Percentiles rank a stretch among this genome's conserved stretches.
These are phyloP conservation scores for Phytopythium montanum DNA, from an alignment of 352 stramenopile species.

Conservation along the genomic window DNA sequence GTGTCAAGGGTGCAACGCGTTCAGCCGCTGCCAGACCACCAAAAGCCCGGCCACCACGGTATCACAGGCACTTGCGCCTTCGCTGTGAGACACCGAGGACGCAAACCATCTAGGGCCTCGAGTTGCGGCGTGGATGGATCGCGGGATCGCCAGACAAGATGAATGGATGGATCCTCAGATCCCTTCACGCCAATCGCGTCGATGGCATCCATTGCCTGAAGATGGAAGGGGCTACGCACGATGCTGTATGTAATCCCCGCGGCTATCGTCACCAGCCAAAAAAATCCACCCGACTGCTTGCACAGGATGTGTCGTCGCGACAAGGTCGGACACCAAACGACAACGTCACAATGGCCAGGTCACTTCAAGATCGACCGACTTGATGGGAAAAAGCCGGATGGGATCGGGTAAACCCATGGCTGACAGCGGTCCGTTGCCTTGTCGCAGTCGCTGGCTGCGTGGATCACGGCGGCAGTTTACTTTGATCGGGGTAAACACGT, in stretches of 20 bases:
- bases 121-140: neutral
- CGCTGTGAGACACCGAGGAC: neutral
- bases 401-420: neutral
- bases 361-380: neutral
- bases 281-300: neutral
- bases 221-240: neutral
- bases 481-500: no score
- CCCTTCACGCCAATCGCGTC: neutral
- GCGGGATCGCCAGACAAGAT: neutral
- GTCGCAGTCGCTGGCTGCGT: neutral
- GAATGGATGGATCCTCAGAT: neutral
- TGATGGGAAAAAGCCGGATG: neutral
- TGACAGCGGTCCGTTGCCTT: neutral
- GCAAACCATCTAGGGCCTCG: neutral
- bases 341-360: neutral
- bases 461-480: no score
- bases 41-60: no score
- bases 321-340: neutral
- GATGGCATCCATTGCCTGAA: neutral
- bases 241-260: constrained; percentile 1
- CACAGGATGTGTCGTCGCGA: neutral
- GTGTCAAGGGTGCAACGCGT: no score
- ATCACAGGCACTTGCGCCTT: no score
- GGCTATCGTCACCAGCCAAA: neutral
- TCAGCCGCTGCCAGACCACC: no score